Base-by-base conservation (phyloP, 345 rosid genomes). In the Syzygium jambos region DNA sequence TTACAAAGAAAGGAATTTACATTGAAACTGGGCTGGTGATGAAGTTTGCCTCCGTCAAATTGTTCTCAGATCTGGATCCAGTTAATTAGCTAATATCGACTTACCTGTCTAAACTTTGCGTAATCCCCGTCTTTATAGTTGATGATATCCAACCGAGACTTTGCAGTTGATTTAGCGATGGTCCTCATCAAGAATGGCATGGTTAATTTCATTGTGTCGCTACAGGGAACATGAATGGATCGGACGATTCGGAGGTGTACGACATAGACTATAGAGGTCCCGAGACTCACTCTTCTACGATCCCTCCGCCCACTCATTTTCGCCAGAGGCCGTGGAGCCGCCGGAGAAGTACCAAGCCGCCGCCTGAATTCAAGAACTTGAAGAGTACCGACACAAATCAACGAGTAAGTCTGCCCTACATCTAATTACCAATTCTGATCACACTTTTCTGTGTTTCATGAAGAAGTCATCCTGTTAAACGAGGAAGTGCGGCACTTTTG, bases 201-300 rank as follows among this genome's bases (percentile, higher is more conserved):
- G 49, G 38, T 61, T 51, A 1, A 57, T 84, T 84, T 84, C 14
- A 9, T 87, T 52, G 68, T 80, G 88, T 34, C 12, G 85, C 10
- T 53, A 49, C 14, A 85, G 51, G 46, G 85, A 51, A 41, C 41
- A 57, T 10, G 86, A 82, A 6, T 56, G 57, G 82, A 73, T 73
- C 49, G 27, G 41, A 73, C 15, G 82, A 23, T 9, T 73, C 49
- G 46, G 88, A 86, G 52, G 87, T 85, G 52, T 90, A 88, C 51
- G 89, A 88, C 85, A 90, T 88, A 4, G 92, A 90, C 84, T 90
- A 90, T 8, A 85, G 88, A 56, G 92, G 90, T 27, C 90, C 92
- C 8, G 89, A 88, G 85, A 90, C 91, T 12, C 91, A 90, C 84
- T 85, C 92, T 29, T 82, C 85, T 9, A 84, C 90, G 21, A 53